Evolutionary conservation across 2,329 filamentous ascomycete genomes (phyloP), one percentile per base, ranked within the genome.

Genomic region (Leptographium wingfieldii): DNA sequence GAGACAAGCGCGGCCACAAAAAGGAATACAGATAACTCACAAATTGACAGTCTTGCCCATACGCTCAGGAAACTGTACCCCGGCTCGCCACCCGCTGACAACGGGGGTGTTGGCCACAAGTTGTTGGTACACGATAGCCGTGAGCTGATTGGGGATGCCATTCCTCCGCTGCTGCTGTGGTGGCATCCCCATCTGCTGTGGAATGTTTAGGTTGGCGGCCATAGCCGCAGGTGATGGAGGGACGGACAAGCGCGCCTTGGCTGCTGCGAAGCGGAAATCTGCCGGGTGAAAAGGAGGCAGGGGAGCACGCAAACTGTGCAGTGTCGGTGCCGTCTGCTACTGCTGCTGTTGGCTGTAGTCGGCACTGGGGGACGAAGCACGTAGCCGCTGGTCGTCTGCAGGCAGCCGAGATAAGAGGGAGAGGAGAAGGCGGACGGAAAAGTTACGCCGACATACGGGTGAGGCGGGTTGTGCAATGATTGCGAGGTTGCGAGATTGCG

Each of bases 131-230:
- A 77, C 63, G 16, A 63, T 55, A 11, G 52, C 22, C 14, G 65
- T 69, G 27, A 71, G 71, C 55, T 73, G 70, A 56, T 74, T 73
- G 27, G 74, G 61, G 54, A 60, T 68, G 62, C 72, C 70, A 65
- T 73, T 69, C 62, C 76, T 74, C 63, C 75, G 69, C 49, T 69
- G 68, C 54, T 69, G 69, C 60, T 74, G 73, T 62, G 71, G 71
- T 64, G 68, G 72, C 66, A 73, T 72, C 69, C 72, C 74, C 78
- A 83, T 81, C 67, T 80, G 80, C 70, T 77, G 77, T 22, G 55
- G 60, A 27, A 64, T 56, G 33, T 64, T 65, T 72, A 83, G 78
- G 66, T 81, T 82, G 68, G 77, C 80, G 73, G 80, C 80, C 80
- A 84, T 83, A 72, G 77, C 77, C 74, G 76, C 76, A 38, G 51